Conservation (phyloP, 805 yeast genomes). For the Lipomyces orientalis region DNA sequence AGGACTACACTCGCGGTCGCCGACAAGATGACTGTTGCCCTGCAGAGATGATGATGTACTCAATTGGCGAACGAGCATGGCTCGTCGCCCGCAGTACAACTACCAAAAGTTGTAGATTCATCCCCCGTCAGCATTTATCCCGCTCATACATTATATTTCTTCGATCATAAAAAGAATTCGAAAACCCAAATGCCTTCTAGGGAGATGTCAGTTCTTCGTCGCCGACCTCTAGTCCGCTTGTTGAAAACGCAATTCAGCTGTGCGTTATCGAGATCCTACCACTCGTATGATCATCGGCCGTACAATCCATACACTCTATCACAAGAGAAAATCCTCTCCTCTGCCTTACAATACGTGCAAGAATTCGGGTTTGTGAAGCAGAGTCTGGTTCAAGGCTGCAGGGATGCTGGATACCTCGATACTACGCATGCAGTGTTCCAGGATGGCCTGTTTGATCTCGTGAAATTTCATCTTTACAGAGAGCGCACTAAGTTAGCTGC, state of each 20-base stretch:
- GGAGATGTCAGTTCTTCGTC: not conserved
- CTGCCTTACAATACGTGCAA: conserved; percentile 54
- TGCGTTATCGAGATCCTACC: conserved; percentile 37
- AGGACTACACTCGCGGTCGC: not conserved
- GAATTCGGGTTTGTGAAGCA: conserved; percentile 56
- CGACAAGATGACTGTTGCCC: too few species aligned
- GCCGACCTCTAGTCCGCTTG: not conserved
- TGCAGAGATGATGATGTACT: too few species aligned
- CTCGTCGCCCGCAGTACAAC: too few species aligned
- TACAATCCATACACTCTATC: conserved; percentile 38
- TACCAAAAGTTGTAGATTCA: too few species aligned
- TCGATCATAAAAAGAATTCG: not conserved
- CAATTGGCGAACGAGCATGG: too few species aligned
- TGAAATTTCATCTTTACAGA: conserved; percentile 60
- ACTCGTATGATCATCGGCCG: conserved; percentile 44
- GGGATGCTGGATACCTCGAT: conserved; percentile 58
- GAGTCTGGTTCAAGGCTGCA: conserved; percentile 57
- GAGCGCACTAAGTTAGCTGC: conserved; percentile 44
- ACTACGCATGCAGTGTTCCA: conserved; percentile 53
- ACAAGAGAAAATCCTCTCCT: conserved; percentile 51
- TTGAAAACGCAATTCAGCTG: not conserved
- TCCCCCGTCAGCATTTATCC: not conserved
- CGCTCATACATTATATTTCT: not conserved
- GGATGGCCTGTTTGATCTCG: conserved; percentile 57
- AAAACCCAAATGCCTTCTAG: not conserved